Percentiles rank a stretch among this genome's conserved stretches.
Conservation (phyloP, 2,329 filamentous ascomycete species). For the Dendryphion nanum region DNA sequence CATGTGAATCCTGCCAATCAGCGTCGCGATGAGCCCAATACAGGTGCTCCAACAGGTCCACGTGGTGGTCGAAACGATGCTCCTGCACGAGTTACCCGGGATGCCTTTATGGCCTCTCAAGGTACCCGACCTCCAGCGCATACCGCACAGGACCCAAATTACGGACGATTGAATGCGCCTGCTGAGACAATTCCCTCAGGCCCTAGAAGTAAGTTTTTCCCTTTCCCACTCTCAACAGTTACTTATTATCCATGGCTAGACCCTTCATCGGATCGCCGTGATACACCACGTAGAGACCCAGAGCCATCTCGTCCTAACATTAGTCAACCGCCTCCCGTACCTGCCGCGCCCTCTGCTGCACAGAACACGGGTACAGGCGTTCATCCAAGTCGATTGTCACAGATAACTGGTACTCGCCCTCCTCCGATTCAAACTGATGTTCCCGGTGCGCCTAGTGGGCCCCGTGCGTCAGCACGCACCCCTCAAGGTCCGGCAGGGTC, state of each 20-base stretch:
- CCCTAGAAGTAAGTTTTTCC: constrained; percentile 45
- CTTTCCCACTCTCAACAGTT: neutral
- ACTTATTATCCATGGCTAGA: constrained; percentile 11
- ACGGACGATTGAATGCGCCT: constrained; percentile 49
- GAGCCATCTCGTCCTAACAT: constrained; percentile 32
- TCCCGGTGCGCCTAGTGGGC: constrained; percentile 33
- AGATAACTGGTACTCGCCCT: constrained; percentile 29
- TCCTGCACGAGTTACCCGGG: constrained; percentile 30
- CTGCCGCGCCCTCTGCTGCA: constrained; percentile 5
- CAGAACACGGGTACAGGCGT: constrained; percentile 46
- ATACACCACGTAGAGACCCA: constrained; percentile 9
- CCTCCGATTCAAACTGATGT: constrained; percentile 33
- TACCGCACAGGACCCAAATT: constrained; percentile 45
- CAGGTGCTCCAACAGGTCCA: constrained; percentile 53
- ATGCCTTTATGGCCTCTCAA: constrained; percentile 40
- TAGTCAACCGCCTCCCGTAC: constrained; percentile 8
- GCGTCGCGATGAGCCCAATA: constrained; percentile 38
- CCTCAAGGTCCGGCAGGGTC: constrained; percentile 22
- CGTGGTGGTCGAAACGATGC: constrained; percentile 43
- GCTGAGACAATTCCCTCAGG: constrained; percentile 53
- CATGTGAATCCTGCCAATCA: constrained; percentile 34
- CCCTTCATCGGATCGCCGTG: constrained; percentile 24
- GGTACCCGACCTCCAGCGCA: constrained; percentile 34
- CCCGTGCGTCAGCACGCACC: constrained; percentile 26
- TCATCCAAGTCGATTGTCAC: constrained; percentile 54